Evolutionary conservation across 345 rosid species (phyloP).

Genomic region (Odontarrhena argentea): DNA sequence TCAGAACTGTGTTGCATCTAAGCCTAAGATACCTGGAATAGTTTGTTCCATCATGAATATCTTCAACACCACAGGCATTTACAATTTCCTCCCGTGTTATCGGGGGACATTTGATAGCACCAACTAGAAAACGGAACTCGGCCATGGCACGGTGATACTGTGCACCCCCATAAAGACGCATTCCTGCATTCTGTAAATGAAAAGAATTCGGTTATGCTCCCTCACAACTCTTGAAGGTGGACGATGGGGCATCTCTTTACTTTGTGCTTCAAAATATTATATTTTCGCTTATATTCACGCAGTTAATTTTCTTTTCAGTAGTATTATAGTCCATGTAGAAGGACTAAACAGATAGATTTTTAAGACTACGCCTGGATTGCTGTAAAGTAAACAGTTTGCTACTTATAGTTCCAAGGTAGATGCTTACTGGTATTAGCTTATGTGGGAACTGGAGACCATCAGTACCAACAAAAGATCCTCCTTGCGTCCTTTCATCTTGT

Average conservation of each 20-base stretch:
- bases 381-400: background rate
- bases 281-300: conserved; percentile 6
- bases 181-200: conserved; percentile 72
- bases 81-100: conserved; percentile 93
- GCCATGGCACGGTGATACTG: conserved; percentile 98
- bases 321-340: conserved; percentile 2
- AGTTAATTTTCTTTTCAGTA: conserved; percentile 16
- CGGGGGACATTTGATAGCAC: conserved; percentile 90
- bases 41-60: conserved; percentile 95
- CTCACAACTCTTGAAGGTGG: conserved; percentile 5
- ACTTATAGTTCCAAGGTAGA: conserved; percentile 9
- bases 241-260: conserved; percentile 8
- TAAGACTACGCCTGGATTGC: conserved; percentile 20
- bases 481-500: conserved; percentile 81
- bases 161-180: conserved; percentile 98
- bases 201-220: conserved; percentile 22
- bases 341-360: conserved; percentile 5
- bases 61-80: conserved; percentile 97
- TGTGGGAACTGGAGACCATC: conserved; percentile 88
- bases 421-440: conserved; percentile 85
- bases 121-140: conserved; percentile 90
- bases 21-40: conserved; percentile 68
- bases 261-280: conserved; percentile 8
- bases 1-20: conserved; percentile 17
- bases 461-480: conserved; percentile 75